Percentiles rank a stretch among this genome's conserved stretches.
phyloP scores from a whole-genome alignment of 1,284 basidiomycete genomes.

The Cryptococcus jaspeensis region DNA sequence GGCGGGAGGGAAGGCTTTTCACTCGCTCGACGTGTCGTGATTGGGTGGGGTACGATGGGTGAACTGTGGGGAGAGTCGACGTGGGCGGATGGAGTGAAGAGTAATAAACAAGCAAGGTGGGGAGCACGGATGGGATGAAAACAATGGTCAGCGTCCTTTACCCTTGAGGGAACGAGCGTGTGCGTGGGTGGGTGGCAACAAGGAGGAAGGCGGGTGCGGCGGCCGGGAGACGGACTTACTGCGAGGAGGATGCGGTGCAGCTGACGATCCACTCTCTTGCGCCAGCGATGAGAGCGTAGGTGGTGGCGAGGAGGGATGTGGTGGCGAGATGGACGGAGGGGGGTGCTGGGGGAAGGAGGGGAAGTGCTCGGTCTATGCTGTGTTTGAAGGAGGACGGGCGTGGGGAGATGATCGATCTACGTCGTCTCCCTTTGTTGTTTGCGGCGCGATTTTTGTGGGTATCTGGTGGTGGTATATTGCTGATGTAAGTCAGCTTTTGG shows the following conservation, averaged over 20 bases:
- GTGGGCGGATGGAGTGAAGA: background rate
- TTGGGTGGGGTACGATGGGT: background rate
- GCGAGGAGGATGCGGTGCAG: too few relatives aligned
- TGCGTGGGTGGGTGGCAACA: background rate
- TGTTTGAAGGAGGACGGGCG: background rate
- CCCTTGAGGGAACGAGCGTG: too few relatives aligned
- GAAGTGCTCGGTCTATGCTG: background rate
- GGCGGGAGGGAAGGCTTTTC: background rate
- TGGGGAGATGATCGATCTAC: conserved; percentile 4
- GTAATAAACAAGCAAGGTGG: background rate
- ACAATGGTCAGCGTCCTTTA: background rate
- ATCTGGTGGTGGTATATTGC: background rate
- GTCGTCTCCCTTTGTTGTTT: background rate
- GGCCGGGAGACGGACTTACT: too few relatives aligned
- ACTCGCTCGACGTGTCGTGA: background rate
- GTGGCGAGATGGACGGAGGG: background rate
- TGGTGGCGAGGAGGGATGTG: background rate
- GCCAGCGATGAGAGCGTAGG: too few relatives aligned
- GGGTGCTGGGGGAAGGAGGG: background rate
- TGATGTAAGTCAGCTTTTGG: background rate
- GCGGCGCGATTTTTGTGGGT: background rate
- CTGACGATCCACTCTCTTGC: too few relatives aligned
- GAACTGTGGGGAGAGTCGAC: background rate
- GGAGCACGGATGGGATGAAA: too few relatives aligned
- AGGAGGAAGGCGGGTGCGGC: background rate